A percentile compares a stretch with the other conserved stretches of the same genome.
phyloP scores from a whole-genome alignment of 331 rosid species.

The Saraca asoca region DNA sequence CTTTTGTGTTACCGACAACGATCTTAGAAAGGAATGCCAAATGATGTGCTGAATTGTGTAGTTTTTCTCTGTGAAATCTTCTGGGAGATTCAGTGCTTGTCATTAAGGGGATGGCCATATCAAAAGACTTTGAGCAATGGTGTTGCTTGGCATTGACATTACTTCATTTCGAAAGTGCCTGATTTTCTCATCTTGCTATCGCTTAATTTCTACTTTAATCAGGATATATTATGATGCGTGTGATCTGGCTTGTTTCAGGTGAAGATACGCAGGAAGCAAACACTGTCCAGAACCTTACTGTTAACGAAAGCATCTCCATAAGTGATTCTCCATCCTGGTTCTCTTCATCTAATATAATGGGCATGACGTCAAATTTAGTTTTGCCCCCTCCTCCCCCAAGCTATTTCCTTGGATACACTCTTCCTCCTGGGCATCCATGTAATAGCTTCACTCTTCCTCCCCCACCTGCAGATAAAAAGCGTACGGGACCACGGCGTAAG shows the following conservation, averaged over 20 bases:
- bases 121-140: conserved; percentile 2
- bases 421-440: conserved; percentile 89
- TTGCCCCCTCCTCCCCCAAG: conserved; percentile 66
- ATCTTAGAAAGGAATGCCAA: conserved; percentile 5
- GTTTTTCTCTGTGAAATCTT: neutral
- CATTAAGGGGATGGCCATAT: neutral
- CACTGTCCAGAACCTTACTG: conserved; percentile 32
- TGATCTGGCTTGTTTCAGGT: conserved; percentile 50
- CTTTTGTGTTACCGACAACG: neutral
- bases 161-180: neutral
- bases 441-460: conserved; percentile 81
- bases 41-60: neutral
- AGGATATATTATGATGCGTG: conserved; percentile 18
- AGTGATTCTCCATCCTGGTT: conserved; percentile 32
- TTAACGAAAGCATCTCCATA: conserved; percentile 42
- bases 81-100: neutral
- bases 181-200: neutral
- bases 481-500: conserved; percentile 92
- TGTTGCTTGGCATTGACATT: neutral
- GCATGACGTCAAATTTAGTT: conserved; percentile 16
- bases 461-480: conserved; percentile 90
- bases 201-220: conserved; percentile 14
- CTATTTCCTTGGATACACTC: conserved; percentile 76
- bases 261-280: conserved; percentile 54
- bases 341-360: conserved; percentile 29